Base-by-base conservation (phyloP, 306 rosid genomes). In the Cotoneaster glaucophyllus region DNA sequence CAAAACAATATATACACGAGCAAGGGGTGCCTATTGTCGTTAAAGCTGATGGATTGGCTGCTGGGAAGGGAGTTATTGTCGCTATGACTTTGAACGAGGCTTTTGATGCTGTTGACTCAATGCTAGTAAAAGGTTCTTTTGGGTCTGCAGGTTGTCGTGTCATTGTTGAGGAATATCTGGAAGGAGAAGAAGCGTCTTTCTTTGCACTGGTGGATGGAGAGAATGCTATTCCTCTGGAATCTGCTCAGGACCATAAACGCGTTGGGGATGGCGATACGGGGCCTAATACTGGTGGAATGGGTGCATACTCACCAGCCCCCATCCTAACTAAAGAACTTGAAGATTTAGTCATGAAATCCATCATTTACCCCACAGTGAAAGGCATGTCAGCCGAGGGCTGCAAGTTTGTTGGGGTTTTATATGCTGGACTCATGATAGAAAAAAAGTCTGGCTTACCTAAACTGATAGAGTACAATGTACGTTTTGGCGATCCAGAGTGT, bases 401-500 rank as follows among this genome's bases (percentile, higher is more conserved):
- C 85, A 90, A 86, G 83, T 95, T 95, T 87, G 93, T 95, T 68
- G 99, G 98, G 79, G 97, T 95, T 79, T 73, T 95, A 63, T 95
- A 83, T 74, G 99, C 97, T 3, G 99, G 98, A 43, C 98, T 95
- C 74, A 95, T 95, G 97, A 90, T 95, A 72, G 98, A 95, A 89
- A 89, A 88, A 87, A 90, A 87, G 81, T 90, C 97, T 71, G 97
- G 99, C 84, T 74, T 85, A 84, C 99, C 97, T 11, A 95, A 95
- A 81, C 86, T 95, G 72, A 95, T 95, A 5, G 99, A 92, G 86
- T 95, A 95, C 82, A 95, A 95, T 50, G 97, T 95, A 66, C 96
- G 99, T 56, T 92, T 95, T 78, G 99, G 99, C n/a, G 97, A 95
- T 85, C 99, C 99, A 2, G 99, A 95, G 84, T 95, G 99, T 73